Evolutionary conservation across 179 eudicot genomes (phyloP).

Genomic region (Drosera spatulata): DNA sequence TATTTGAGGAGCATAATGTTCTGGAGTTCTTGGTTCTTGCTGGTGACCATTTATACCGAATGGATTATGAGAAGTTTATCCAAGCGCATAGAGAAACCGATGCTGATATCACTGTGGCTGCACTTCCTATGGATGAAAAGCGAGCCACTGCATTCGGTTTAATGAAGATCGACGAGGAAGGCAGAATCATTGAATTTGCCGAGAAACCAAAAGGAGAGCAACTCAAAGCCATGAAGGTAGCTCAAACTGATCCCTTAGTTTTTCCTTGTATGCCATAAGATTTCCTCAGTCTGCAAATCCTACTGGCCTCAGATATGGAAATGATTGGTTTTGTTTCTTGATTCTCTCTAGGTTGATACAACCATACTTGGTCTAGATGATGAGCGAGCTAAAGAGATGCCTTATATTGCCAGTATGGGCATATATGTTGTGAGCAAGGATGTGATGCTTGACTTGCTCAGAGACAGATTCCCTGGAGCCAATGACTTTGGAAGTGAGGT

Average conservation of each 20-base stretch:
- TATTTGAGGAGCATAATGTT: slow-evolving; percentile 89
- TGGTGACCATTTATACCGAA: slow-evolving; percentile 93
- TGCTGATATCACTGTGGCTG: slow-evolving; percentile 99
- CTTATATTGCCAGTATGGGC: slow-evolving; percentile 98
- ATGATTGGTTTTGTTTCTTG: too few species aligned
- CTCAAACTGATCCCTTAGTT: too few species aligned
- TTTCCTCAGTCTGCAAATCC: too few species aligned
- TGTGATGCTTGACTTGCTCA: slow-evolving; percentile 71
- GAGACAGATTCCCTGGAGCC: slow-evolving; percentile 79
- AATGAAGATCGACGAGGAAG: slow-evolving; percentile 96
- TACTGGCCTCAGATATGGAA: too few species aligned
- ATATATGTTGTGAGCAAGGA: slow-evolving; percentile 95
- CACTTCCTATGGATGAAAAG: slow-evolving; percentile 87
- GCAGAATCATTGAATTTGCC: slow-evolving; percentile 83
- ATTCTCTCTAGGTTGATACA: slow-evolving; percentile 66
- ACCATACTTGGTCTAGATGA: slow-evolving; percentile 91
- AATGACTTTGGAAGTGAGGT: slow-evolving; percentile 99
- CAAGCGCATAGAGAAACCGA: slow-evolving; percentile 97
- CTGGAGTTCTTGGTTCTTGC: slow-evolving; percentile 77
- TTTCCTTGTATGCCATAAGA: too few species aligned
- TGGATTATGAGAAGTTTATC: slow-evolving; percentile 93
- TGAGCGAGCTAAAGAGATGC: slow-evolving; percentile 96
- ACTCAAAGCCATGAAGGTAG: slow-evolving; percentile 84
- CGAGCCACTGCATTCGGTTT: slow-evolving; percentile 97
- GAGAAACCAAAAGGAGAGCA: slow-evolving; percentile 97